A percentile compares a stretch with the other conserved stretches of the same genome.
Conservation (phyloP, 257 asterid genomes). For the Solanum gandarillasii region DNA sequence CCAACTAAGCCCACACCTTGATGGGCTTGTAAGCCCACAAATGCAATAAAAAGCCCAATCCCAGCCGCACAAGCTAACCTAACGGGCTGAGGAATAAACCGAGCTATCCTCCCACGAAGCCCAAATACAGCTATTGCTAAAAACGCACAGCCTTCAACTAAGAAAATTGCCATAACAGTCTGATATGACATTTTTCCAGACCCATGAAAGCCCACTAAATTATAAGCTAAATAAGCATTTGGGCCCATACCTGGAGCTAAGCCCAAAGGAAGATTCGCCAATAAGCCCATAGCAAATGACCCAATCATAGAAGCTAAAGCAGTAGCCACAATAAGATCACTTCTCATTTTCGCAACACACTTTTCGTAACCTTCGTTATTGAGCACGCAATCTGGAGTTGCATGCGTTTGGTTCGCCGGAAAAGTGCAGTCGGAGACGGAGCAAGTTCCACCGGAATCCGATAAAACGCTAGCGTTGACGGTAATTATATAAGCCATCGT, state of each 20-base stretch:
- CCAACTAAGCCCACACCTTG: constrained; percentile 70
- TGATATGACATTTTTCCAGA: constrained; percentile 42
- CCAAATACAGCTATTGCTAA: constrained; percentile 49
- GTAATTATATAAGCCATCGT: constrained; percentile 74
- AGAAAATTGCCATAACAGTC: constrained; percentile 59
- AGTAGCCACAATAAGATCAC: constrained; percentile 56
- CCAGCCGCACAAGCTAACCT: constrained; percentile 58
- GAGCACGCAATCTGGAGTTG: constrained; percentile 26
- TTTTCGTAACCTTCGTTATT: constrained; percentile 43
- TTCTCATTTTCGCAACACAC: constrained; percentile 43
- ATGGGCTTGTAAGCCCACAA: constrained; percentile 57
- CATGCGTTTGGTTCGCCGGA: constrained; percentile 11
- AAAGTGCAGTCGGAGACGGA: constrained; percentile 30
- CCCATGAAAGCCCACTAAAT: constrained; percentile 74
- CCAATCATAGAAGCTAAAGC: constrained; percentile 63
- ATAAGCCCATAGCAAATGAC: constrained; percentile 58
- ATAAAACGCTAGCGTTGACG: constrained; percentile 60
- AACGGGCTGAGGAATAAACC: constrained; percentile 43
- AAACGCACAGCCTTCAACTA: constrained; percentile 59
- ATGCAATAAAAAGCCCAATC: constrained; percentile 63
- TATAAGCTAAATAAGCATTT: constrained; percentile 56
- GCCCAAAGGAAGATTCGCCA: constrained; percentile 67
- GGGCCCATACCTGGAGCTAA: constrained; percentile 84
- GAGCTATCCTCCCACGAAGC: constrained; percentile 62
- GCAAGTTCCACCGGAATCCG: constrained; percentile 65